Conservation (phyloP, 2,329 filamentous ascomycete species). For the Penicillium sclerotigenum region DNA sequence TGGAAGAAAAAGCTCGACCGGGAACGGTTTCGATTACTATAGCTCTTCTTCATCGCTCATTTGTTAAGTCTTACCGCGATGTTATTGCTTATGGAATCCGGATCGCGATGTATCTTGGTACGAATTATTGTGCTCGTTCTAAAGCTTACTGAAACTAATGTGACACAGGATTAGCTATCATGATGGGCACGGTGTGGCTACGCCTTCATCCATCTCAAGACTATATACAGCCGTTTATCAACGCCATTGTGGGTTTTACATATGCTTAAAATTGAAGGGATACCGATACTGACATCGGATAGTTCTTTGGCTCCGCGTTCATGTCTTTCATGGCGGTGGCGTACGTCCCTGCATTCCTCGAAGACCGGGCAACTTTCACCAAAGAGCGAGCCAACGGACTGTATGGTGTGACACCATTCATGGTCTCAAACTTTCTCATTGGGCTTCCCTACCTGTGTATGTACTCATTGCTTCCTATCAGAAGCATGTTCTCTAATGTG, state of each 20-base stretch:
- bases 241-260: constrained; percentile 61
- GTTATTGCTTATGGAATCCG: constrained; percentile 80
- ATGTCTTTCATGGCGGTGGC: constrained; percentile 82
- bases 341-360: constrained; percentile 79
- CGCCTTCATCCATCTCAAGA: constrained; percentile 65
- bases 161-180: constrained; percentile 64
- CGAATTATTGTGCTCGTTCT: constrained; percentile 19
- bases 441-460: constrained; percentile 73
- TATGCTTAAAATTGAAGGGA: background rate
- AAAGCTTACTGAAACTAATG: constrained; percentile 2
- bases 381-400: constrained; percentile 81
- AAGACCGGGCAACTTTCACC: constrained; percentile 68
- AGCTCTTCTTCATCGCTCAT: constrained; percentile 71
- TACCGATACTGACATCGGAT: background rate
- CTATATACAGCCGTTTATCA: constrained; percentile 77
- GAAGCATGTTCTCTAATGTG: constrained; percentile 7
- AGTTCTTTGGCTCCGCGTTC: constrained; percentile 69
- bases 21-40: constrained; percentile 52
- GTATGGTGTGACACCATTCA: constrained; percentile 69
- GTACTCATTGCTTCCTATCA: constrained; percentile 9
- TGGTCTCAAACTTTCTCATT: constrained; percentile 76
- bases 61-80: constrained; percentile 81
- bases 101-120: constrained; percentile 73
- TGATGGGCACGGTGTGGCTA: constrained; percentile 88
- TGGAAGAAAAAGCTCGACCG: constrained; percentile 37